Base-by-base conservation (phyloP, 2,329 filamentous ascomycete genomes). In the Drechmeria coniospora region DNA sequence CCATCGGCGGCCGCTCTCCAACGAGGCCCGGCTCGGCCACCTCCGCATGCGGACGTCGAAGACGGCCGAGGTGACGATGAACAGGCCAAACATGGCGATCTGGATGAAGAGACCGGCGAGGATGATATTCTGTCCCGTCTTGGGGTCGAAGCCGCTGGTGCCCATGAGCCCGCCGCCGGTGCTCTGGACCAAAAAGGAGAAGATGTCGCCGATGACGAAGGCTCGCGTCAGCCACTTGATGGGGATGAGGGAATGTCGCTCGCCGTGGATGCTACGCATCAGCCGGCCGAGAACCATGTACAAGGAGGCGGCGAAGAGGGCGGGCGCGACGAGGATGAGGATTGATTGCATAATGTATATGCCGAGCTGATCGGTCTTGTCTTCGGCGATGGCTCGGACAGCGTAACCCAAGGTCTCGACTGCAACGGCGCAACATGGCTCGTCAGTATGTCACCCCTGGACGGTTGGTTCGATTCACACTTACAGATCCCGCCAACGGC, bases 51-150 rank as follows among this genome's bases (percentile, higher is more conserved):
- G 42, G n/a, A 36, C 28, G 35, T 74, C 60, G 46, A 72, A 71
- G 1, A 64, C 32, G 3, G 55, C 36, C 0, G 64, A 55, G 2
- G 59, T 57, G 4, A 58, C 31, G 20, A 66, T 45, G 39, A 76
- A 77, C 20, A 73, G 46, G 14, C 54, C 56, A 34, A 76, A 74
- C 30, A 67, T 58, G 23, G 67, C 21, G 15, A 77, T 54, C 40
- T 77, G 72, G 11, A 74, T 43, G 18, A 65, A 43, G 3, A 77
- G 49, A 2, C 72, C 71, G 1, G 38, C 60, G 6, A 74, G 46
- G n/a, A 75, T 60, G 26, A 74, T 50, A 12, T 60, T 56, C 36
- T 66, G 43, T n/a, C 61, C 65, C 9, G 48, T 45, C 15, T 55
- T 14, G 11, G 27, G 15, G 25, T 17, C 26, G 8, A 23, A 32